Evolutionary conservation across 1,284 basidiomycete species (phyloP), one percentile per base, ranked within the genome.

Genomic region (Cutaneotrichosporon cyanovorans): DNA sequence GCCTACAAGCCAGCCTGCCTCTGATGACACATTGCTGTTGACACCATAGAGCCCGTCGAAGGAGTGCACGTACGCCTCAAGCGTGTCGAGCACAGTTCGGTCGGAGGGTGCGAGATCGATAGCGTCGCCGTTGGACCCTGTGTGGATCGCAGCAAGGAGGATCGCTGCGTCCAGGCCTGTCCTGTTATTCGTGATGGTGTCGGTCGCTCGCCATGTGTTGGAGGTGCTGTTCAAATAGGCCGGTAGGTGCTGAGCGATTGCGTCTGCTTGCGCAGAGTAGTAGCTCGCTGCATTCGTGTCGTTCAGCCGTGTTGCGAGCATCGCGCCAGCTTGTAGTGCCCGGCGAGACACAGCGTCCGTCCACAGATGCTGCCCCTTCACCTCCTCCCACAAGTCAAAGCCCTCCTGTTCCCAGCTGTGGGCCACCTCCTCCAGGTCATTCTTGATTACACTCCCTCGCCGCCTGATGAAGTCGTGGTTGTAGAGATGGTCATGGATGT

Each of bases 351-450:
- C 59, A 16, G 74, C 55, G 31, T 72, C 65, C 7, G 71, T 74
- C 60, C 72, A 76, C 45, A 76, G 73, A 43, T 76, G 75, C n/a
- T 60, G 46, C 1, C 68, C 73, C n/a, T 66, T 45, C 1, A 66
- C 53, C 53, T 71, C 68, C 47, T 71, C 65, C 63, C 66, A 71
- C 4, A 71, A 57, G 47, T 76, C 75, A 46, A 73, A 75, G 0
- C 72, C 66, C 1, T 53, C 25, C 33, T 57, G 37, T 41, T 43
- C 40, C 71, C 74, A 76, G 0, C 58, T 55, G 28, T 62, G 45
- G 2, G 67, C 69, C 8, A 75, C 68, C 50, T 76, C 74, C 48
- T 77, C 75, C 16, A 77, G 59, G 53, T 77, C 76, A 37, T 72
- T 74, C 62, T 74, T 76, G 60, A 77, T 67, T 10, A 74, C 65